A percentile compares a stretch with the other conserved stretches of the same genome.
Evolutionary conservation across 345 rosid genomes (phyloP).

Genomic region (Camelina hispida): DNA sequence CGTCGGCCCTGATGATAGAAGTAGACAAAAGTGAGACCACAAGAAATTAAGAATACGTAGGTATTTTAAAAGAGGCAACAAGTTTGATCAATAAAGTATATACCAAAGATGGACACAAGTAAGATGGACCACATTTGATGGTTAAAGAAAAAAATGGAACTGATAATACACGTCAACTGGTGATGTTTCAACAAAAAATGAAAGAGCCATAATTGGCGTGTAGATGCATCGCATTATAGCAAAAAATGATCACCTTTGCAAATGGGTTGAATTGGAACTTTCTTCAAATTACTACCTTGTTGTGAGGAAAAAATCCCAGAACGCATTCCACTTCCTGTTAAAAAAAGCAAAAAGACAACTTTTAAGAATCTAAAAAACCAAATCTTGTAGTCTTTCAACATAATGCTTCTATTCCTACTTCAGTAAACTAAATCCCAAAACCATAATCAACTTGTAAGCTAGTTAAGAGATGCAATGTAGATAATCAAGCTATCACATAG

Average conservation of each 20-base stretch:
- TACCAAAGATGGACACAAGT: constrained; percentile 21
- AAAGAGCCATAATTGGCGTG: neutral
- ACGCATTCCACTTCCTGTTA: constrained; percentile 41
- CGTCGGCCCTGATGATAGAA: constrained; percentile 58
- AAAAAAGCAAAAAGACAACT: neutral
- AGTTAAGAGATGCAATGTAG: neutral
- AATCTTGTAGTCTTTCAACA: neutral
- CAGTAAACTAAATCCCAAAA: constrained; percentile 2
- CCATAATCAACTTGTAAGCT: neutral
- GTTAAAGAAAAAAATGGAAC: neutral
- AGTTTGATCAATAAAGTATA: neutral
- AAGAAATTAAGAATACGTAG: neutral
- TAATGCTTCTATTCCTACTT: neutral
- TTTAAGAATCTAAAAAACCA: neutral
- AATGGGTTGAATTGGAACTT: constrained; percentile 7
- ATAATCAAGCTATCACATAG: neutral
- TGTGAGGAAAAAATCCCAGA: constrained; percentile 38
- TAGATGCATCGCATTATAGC: neutral
- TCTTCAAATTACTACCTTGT: constrained; percentile 41
- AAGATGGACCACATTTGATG: constrained; percentile 27
- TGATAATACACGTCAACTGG: neutral
- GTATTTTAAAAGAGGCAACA: neutral
- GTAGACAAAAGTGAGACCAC: constrained; percentile 27
- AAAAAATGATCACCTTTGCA: constrained; percentile 33
- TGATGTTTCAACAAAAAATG: neutral